phyloP scores from a whole-genome alignment of 2,329 filamentous ascomycete genomes.

The Periconia digitata region DNA sequence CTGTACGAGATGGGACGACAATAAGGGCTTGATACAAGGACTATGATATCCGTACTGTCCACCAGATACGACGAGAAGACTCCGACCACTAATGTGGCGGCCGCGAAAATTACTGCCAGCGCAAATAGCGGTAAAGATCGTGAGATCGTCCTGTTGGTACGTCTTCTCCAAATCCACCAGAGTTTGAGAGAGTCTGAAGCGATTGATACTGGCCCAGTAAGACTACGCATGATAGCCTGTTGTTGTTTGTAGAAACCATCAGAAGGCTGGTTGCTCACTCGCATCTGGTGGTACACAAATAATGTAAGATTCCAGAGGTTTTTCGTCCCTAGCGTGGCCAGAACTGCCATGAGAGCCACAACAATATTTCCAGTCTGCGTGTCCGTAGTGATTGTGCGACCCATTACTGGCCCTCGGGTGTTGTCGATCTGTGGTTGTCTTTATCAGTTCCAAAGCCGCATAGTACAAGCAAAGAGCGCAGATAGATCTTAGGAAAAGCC shows the following conservation, averaged over 20 bases:
- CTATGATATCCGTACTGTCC: background rate
- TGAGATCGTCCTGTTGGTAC: background rate
- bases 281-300: conserved; percentile 7
- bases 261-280: background rate
- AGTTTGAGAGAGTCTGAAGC: conserved; percentile 7
- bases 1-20: conserved; percentile 1
- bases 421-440: too few relatives aligned
- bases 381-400: conserved; percentile 14
- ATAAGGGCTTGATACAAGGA: conserved; percentile 8
- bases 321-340: conserved; percentile 2
- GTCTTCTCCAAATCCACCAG: conserved; percentile 6
- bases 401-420: too few relatives aligned
- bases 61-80: conserved; percentile 11
- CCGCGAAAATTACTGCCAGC: background rate
- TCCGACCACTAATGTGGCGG: background rate
- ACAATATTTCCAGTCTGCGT: conserved; percentile 8
- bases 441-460: too few relatives aligned
- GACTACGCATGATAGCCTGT: conserved; percentile 6
- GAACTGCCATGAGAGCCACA: conserved; percentile 9
- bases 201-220: conserved; percentile 2
- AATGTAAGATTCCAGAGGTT: conserved; percentile 11
- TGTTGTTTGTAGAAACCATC: conserved; percentile 2
- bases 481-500: too few relatives aligned
- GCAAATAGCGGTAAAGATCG: background rate
- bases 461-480: too few relatives aligned